phyloP scores from a whole-genome alignment of 2,329 filamentous ascomycete species.

The Phyllosticta paracitricarpa region DNA sequence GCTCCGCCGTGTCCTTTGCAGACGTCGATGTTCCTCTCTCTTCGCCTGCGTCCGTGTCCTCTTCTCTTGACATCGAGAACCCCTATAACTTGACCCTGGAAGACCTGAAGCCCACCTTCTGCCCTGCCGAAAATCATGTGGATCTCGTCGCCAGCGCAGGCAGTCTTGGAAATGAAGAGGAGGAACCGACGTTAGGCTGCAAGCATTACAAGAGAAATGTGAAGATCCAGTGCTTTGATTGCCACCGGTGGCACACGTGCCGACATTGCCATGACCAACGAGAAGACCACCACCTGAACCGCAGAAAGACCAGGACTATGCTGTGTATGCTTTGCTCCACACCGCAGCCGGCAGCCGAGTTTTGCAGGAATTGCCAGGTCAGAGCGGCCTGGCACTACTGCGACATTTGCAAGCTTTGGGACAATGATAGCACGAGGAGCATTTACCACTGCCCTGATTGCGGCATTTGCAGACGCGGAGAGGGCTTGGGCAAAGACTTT shows the following conservation, averaged over 20 bases:
- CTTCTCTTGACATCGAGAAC: slow-evolving; percentile 24
- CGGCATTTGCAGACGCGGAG: slow-evolving; percentile 84
- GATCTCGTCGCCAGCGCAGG: slow-evolving; percentile 38
- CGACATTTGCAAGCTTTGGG: slow-evolving; percentile 91
- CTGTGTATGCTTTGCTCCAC: slow-evolving; percentile 91
- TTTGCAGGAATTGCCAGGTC: slow-evolving; percentile 66
- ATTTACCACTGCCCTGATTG: slow-evolving; percentile 97
- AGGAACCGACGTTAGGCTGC: slow-evolving; percentile 55
- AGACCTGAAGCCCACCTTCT: slow-evolving; percentile 7
- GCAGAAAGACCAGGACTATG: slow-evolving; percentile 86
- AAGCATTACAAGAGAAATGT: slow-evolving; percentile 92
- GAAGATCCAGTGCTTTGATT: slow-evolving; percentile 86
- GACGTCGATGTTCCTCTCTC: slow-evolving; percentile 23
- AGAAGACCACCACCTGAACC: slow-evolving; percentile 69
- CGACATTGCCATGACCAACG: slow-evolving; percentile 83
- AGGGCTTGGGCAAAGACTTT: slow-evolving; percentile 91
- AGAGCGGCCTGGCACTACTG: slow-evolving; percentile 86
- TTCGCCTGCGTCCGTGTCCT: slow-evolving; percentile 24
- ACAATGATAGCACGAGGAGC: slow-evolving; percentile 78
- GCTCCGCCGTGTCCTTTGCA: slow-evolving; percentile 24
- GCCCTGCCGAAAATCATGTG: background rate
- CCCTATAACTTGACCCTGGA: slow-evolving; percentile 23
- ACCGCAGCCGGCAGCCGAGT: slow-evolving; percentile 70
- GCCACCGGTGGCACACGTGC: slow-evolving; percentile 87
- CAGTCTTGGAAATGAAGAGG: slow-evolving; percentile 40